phyloP scores from a whole-genome alignment of 257 asterid species.

The Craterostigma plantagineum region DNA sequence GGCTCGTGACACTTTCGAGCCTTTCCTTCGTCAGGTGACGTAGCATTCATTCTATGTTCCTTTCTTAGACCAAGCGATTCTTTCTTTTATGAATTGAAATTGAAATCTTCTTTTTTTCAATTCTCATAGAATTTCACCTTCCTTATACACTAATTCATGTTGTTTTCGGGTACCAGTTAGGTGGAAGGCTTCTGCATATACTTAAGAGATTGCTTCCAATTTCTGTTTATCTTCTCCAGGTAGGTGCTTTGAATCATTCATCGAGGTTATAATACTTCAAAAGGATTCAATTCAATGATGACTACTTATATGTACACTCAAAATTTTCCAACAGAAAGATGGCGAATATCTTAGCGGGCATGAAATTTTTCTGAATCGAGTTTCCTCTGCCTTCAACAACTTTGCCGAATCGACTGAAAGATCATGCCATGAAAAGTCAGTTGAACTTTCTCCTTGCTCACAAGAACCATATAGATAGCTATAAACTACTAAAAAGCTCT shows the following conservation, averaged over 20 bases:
- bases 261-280: neutral
- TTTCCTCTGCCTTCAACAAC: slow-evolving; percentile 69
- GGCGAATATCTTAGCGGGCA: slow-evolving; percentile 87
- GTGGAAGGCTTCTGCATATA: slow-evolving; percentile 73
- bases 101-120: no score
- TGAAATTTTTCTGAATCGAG: slow-evolving; percentile 76
- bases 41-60: no score
- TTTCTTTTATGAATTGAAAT: no score
- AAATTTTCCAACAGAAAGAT: slow-evolving; percentile 52
- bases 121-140: neutral
- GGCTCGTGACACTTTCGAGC: slow-evolving; percentile 98
- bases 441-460: neutral
- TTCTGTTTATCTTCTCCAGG: slow-evolving; percentile 96
- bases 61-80: no score
- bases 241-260: slow-evolving; percentile 9
- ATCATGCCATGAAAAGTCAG: slow-evolving; percentile 83
- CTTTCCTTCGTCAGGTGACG: slow-evolving; percentile 92
- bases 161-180: slow-evolving; percentile 59
- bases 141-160: neutral
- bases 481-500: no score
- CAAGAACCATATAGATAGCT: no score
- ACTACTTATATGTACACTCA: slow-evolving; percentile 5
- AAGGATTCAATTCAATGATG: neutral
- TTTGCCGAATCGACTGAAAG: slow-evolving; percentile 85
- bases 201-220: slow-evolving; percentile 86